These are phyloP conservation scores for Populus deltoides DNA, from an alignment of 345 rosid genomes.

Conservation along the genomic window DNA sequence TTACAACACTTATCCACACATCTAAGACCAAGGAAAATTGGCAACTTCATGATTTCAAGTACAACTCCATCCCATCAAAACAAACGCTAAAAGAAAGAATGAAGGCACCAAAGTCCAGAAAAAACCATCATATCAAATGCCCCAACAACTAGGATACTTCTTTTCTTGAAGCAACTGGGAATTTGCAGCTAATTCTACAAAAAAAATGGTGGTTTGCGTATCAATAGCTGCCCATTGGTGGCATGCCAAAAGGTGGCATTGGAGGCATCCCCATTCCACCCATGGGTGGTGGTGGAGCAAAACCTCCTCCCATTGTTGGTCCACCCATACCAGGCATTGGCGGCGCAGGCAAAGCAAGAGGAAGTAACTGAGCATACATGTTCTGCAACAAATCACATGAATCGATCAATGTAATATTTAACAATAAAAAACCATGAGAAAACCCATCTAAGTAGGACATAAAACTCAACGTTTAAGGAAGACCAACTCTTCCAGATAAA, in stretches of 20 bases:
- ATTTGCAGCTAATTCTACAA: slow-evolving; percentile 21
- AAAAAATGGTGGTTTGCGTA: not conserved
- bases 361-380: slow-evolving; percentile 30
- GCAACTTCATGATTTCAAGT: slow-evolving; percentile 33
- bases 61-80: slow-evolving; percentile 22
- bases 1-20: slow-evolving; percentile 44
- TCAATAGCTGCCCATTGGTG: slow-evolving; percentile 31
- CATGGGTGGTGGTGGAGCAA: slow-evolving; percentile 25
- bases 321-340: slow-evolving; percentile 33
- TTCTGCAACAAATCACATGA: slow-evolving; percentile 15
- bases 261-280: slow-evolving; percentile 34
- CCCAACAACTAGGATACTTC: slow-evolving; percentile 8
- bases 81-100: slow-evolving; percentile 9
- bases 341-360: slow-evolving; percentile 31
- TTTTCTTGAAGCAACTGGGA: slow-evolving; percentile 2
- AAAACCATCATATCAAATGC: slow-evolving; percentile 17
- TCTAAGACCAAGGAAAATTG: slow-evolving; percentile 10
- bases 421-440: not conserved
- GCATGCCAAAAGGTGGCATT: slow-evolving; percentile 31
- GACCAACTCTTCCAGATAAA: not conserved
- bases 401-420: not conserved
- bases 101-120: slow-evolving; percentile 14
- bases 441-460: not conserved
- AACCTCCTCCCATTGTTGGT: slow-evolving; percentile 28
- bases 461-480: not conserved